Evolutionary conservation across 352 stramenopile species (phyloP), one percentile per base, ranked within the genome.

Genomic region (Globisporangium heterothallicum): DNA sequence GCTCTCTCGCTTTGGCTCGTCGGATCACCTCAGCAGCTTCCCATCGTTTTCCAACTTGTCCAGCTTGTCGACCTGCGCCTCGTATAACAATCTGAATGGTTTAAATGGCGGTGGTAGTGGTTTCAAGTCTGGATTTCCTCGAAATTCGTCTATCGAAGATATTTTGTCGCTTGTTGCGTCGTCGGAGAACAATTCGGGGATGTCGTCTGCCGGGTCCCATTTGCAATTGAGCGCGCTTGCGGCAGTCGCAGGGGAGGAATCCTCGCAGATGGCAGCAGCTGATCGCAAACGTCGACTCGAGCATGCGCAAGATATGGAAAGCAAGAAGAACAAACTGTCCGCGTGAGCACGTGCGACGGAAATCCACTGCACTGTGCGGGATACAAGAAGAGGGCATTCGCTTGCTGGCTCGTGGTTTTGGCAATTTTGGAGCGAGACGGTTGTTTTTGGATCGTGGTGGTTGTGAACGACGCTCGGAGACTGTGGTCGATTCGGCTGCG

Each of bases 91-190:
- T 51, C 58, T 65, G 30, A 36, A 36, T 34, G 30, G 29, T 6
- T 19, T n/a, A n/a, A n/a, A 21, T 44, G 13, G n/a, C 21, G 24
- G 46, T 7, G 63, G 64, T 42, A 57, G 64, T 9, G 49, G 45
- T 3, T 70, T 70, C 54, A 80, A 73, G 45, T 74, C 71, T 40
- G 56, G 63, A 4, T 88, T 92, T 47, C 81, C 81, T 14, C 81
- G 81, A 26, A 92, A 92, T 61, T 93, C 83, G 19, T 93, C 83
- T 13, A 90, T 93, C 38, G 83, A 93, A 53, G 83, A 93, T 51
- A 93, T 93, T 60, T 53, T 93, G 43, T 93, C 83, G 49, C 67
- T 93, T 1, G 80, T 93, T 38, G 82, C 82, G 18, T 88, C 78
- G 29, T 91, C 79, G 3, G 79, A 91, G 62, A 76, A 67, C n/a